A percentile compares a stretch with the other conserved stretches of the same genome.
These are phyloP conservation scores for Cryomyces minteri DNA, from an alignment of 495 filamentous ascomycete genomes.

Conservation along the genomic window DNA sequence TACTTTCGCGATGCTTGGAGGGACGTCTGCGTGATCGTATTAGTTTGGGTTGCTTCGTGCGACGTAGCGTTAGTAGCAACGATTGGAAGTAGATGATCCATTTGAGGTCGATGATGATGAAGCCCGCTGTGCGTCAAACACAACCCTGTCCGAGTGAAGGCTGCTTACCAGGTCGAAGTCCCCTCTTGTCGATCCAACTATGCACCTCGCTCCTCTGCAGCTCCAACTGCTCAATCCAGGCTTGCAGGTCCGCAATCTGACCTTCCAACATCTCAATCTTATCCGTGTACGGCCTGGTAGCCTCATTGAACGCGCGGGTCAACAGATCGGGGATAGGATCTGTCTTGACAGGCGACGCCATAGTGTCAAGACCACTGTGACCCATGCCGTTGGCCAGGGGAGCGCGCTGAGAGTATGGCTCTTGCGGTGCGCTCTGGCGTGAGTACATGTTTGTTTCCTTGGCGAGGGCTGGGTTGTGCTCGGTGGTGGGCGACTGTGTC, in stretches of 20 bases:
- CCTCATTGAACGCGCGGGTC: conserved; percentile 29
- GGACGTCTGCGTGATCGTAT: conserved; percentile 23
- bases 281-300: conserved; percentile 26
- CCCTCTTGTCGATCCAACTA: conserved; percentile 33
- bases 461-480: neutral
- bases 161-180: conserved; percentile 27
- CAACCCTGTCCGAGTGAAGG: neutral
- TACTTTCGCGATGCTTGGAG: conserved; percentile 26
- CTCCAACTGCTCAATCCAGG: conserved; percentile 26
- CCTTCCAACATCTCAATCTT: conserved; percentile 26
- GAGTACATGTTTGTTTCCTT: conserved; percentile 3
- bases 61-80: neutral
- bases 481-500: conserved; percentile 1
- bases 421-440: neutral
- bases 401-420: neutral
- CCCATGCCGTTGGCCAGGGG: conserved; percentile 1
- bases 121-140: neutral
- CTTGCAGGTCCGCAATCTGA: conserved; percentile 24
- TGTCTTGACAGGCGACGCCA: conserved; percentile 5
- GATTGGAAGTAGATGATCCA: neutral
- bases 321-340: conserved; percentile 27
- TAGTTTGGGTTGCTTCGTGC: neutral
- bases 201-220: conserved; percentile 27
- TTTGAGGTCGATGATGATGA: neutral
- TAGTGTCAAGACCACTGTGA: conserved; percentile 5